These are phyloP conservation scores for Sporothrix curviconia DNA, from an alignment of 2,329 filamentous ascomycete genomes.

Conservation along the genomic window DNA sequence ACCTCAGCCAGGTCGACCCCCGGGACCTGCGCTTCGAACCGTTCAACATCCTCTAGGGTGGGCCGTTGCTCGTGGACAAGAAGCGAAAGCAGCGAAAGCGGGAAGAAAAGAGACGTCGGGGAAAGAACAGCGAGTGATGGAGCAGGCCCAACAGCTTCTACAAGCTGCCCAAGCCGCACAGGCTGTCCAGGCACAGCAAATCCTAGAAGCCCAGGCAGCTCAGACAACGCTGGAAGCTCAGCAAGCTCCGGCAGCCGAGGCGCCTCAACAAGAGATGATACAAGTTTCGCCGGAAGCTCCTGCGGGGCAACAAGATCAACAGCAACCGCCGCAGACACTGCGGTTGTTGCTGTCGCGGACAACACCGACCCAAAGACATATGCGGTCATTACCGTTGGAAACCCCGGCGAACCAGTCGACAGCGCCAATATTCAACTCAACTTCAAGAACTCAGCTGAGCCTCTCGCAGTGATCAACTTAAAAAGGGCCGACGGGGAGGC, in stretches of 20 bases:
- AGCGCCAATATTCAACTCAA: constrained; percentile 5
- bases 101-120: constrained; percentile 1
- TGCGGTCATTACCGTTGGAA: constrained; percentile 1
- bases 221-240: neutral
- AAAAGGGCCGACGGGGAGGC: neutral
- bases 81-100: constrained; percentile 4
- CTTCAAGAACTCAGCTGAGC: constrained; percentile 1
- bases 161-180: neutral
- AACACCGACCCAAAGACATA: neutral
- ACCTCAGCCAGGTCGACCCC: constrained; percentile 6
- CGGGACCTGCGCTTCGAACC: constrained; percentile 14
- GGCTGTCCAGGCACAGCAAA: neutral
- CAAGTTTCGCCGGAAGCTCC: neutral
- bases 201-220: neutral
- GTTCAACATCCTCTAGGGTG: constrained; percentile 16
- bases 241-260: neutral
- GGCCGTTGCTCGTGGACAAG: constrained; percentile 13
- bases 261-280: neutral
- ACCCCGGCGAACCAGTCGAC: neutral
- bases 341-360: neutral
- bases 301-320: neutral
- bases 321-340: neutral
- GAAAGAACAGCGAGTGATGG: neutral
- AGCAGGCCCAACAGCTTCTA: constrained; percentile 3
- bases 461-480: neutral